These are phyloP conservation scores for Phytophthora rubi DNA, from an alignment of 352 stramenopile species.

Conservation along the genomic window DNA sequence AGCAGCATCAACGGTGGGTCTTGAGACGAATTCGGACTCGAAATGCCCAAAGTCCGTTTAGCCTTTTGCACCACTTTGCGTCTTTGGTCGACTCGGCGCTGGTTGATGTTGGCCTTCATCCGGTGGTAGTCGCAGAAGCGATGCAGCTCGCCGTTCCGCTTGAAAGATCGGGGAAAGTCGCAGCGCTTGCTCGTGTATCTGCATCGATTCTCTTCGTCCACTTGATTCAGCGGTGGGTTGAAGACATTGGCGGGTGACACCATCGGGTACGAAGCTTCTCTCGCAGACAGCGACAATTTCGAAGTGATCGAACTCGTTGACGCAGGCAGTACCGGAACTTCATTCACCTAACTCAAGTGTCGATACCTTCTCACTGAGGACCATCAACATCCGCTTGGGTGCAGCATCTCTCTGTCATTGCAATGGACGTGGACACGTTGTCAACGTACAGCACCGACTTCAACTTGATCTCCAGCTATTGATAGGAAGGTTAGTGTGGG, in stretches of 20 bases:
- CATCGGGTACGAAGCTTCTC: neutral
- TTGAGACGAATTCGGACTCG: slow-evolving; percentile 21
- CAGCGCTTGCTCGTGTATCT: slow-evolving; percentile 47
- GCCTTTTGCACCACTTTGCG: slow-evolving; percentile 8
- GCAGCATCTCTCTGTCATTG: slow-evolving; percentile 13
- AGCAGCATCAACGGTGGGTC: slow-evolving; percentile 2
- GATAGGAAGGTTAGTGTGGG: slow-evolving; percentile 7
- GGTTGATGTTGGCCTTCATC: slow-evolving; percentile 37
- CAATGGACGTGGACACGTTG: neutral
- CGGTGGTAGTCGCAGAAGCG: slow-evolving; percentile 37
- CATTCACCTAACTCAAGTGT: neutral
- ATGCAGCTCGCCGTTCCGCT: slow-evolving; percentile 52
- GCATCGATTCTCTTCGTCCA: neutral
- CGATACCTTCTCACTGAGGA: neutral
- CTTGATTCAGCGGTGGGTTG: slow-evolving; percentile 3
- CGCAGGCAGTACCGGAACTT: neutral
- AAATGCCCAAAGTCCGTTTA: neutral
- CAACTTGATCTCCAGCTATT: slow-evolving; percentile 19
- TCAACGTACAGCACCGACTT: slow-evolving; percentile 16
- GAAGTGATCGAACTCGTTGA: neutral
- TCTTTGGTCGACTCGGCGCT: slow-evolving; percentile 28
- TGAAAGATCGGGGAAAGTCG: slow-evolving; percentile 36
- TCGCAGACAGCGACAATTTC: neutral
- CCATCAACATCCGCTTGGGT: slow-evolving; percentile 13
- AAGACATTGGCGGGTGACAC: neutral